These are phyloP conservation scores for Wickerhamiella musiphila DNA, from an alignment of 805 yeast genomes.

Conservation along the genomic window DNA sequence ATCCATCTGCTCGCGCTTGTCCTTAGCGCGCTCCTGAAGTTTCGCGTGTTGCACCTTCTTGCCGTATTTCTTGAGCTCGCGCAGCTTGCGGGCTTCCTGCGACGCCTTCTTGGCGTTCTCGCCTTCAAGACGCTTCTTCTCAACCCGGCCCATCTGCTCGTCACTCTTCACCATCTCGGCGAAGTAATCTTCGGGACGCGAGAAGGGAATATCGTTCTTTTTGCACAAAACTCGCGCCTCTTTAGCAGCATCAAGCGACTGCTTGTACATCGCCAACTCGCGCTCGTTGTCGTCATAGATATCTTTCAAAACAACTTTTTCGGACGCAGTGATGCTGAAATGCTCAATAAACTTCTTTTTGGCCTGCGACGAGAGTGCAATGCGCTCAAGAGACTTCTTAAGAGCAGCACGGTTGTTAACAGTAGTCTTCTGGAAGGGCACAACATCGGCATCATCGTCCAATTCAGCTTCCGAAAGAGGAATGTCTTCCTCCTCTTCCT, in stretches of 20 bases:
- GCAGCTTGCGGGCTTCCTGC: slow-evolving; percentile 85
- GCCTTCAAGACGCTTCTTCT: slow-evolving; percentile 62
- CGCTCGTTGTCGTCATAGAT: slow-evolving; percentile 92
- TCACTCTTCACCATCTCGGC: slow-evolving; percentile 98
- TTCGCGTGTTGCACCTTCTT: slow-evolving; percentile 92
- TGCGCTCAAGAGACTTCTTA: slow-evolving; percentile 16
- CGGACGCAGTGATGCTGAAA: slow-evolving; percentile 48
- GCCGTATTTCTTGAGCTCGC: slow-evolving; percentile 91
- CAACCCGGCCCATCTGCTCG: slow-evolving; percentile 92
- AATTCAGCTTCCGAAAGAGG: slow-evolving; percentile 82
- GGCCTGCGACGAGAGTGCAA: slow-evolving; percentile 31
- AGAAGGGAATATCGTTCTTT: slow-evolving; percentile 64
- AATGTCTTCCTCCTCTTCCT: slow-evolving; percentile 63
- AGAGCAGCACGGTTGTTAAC: slow-evolving; percentile 73
- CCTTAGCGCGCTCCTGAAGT: slow-evolving; percentile 81
- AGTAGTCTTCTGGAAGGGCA: slow-evolving; percentile 80
- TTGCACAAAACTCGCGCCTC: slow-evolving; percentile 48
- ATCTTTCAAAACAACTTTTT: slow-evolving; percentile 49
- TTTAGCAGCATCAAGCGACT: slow-evolving; percentile 70
- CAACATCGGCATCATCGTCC: slow-evolving; percentile 87
- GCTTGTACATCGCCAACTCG: slow-evolving; percentile 88
- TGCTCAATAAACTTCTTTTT: slow-evolving; percentile 70
- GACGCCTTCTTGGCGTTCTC: slow-evolving; percentile 59
- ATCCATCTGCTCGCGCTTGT: slow-evolving; percentile 77
- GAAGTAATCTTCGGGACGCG: slow-evolving; percentile 88